phyloP scores from a whole-genome alignment of 306 rosid species.

The Pterocarpus macrocarpus region DNA sequence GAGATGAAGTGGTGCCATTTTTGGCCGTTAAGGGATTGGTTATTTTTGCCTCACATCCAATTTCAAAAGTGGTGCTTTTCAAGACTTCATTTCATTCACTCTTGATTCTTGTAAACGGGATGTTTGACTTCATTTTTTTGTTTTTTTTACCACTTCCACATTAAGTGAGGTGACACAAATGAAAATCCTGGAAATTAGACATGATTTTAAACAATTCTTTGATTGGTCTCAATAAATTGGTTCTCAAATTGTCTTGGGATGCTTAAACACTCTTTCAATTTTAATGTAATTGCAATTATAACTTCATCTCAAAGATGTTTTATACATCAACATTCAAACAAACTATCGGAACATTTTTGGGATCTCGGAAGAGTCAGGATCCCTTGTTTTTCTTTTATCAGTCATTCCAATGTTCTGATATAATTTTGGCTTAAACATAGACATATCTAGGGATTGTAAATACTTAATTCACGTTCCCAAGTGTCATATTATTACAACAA shows the following conservation, averaged over 20 bases:
- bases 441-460: neutral
- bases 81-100: neutral
- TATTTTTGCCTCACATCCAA: neutral
- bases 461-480: neutral
- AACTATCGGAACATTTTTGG: neutral
- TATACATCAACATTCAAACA: neutral
- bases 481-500: neutral
- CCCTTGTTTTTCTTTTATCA: neutral
- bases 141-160: neutral
- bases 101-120: neutral
- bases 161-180: constrained; percentile 17
- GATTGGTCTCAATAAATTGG: neutral
- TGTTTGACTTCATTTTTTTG: neutral
- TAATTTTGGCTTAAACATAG: neutral
- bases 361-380: too few species aligned
- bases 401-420: too few species aligned
- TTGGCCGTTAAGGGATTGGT: constrained; percentile 1
- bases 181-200: neutral
- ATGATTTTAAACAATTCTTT: neutral
- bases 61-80: constrained; percentile 6
- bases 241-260: neutral
- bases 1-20: neutral
- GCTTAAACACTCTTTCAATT: neutral
- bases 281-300: neutral
- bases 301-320: too few species aligned